Evolutionary conservation across 352 stramenopile species (phyloP).

Genomic region (Pythium sukuiense): DNA sequence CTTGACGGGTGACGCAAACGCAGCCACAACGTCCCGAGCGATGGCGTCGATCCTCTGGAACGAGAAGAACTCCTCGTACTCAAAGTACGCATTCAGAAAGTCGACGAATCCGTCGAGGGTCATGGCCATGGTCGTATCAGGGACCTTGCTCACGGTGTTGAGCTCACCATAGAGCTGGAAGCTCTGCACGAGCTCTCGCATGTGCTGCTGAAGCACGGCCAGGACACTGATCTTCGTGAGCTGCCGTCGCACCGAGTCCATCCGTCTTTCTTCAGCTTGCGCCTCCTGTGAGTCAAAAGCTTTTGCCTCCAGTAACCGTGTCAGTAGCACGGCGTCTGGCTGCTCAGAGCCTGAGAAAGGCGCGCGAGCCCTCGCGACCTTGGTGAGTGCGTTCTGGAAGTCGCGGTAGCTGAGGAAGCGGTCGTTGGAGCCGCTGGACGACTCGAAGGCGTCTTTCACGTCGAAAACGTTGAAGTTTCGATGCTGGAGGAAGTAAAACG

Average conservation of each 20-base stretch:
- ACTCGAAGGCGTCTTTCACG: slow-evolving; percentile 57
- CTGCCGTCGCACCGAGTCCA: slow-evolving; percentile 52
- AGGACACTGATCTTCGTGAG: slow-evolving; percentile 47
- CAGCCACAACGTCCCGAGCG: background rate
- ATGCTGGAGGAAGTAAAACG: slow-evolving; percentile 71
- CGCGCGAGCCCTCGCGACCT: slow-evolving; percentile 31
- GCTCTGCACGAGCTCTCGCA: slow-evolving; percentile 46
- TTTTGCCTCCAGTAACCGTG: slow-evolving; percentile 30
- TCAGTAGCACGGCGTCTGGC: slow-evolving; percentile 32
- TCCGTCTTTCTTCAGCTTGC: background rate
- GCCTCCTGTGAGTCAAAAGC: background rate
- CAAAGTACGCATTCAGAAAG: slow-evolving; percentile 78
- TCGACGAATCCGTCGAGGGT: slow-evolving; percentile 72
- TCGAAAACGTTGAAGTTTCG: slow-evolving; percentile 64
- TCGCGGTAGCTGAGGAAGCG: slow-evolving; percentile 52
- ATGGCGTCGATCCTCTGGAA: slow-evolving; percentile 37
- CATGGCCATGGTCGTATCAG: slow-evolving; percentile 38
- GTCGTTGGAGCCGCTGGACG: slow-evolving; percentile 49
- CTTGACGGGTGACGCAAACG: slow-evolving; percentile 3
- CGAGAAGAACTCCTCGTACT: slow-evolving; percentile 75
- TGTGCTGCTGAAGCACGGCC: slow-evolving; percentile 48
- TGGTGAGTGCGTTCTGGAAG: slow-evolving; percentile 55
- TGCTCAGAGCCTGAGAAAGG: background rate
- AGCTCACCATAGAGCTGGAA: slow-evolving; percentile 60
- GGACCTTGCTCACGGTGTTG: slow-evolving; percentile 17